Evolutionary conservation across 2,329 filamentous ascomycete genomes (phyloP).

Genomic region (Botrytis cinerea): DNA sequence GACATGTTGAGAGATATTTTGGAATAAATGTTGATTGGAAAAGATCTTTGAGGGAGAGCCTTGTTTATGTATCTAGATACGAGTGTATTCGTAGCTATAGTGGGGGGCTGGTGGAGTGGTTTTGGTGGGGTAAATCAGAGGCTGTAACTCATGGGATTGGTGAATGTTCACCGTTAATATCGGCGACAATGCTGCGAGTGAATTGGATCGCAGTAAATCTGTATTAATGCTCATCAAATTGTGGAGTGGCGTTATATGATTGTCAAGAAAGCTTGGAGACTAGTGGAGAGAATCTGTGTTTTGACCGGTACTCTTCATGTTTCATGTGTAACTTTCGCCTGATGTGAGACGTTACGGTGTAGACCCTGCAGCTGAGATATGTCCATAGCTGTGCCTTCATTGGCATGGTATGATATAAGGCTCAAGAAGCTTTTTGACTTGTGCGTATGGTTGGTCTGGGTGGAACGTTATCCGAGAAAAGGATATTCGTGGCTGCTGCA

Average conservation of each 20-base stretch:
- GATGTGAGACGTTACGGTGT: constrained; percentile 14
- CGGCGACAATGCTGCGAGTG: not conserved
- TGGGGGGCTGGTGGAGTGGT: constrained; percentile 9
- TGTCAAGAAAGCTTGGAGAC: not conserved
- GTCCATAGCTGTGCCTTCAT: not conserved
- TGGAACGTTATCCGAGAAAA: not conserved
- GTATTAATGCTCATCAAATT: not conserved
- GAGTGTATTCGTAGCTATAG: constrained; percentile 8
- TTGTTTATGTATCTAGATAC: constrained; percentile 14
- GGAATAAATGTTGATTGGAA: not conserved
- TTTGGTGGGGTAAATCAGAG: constrained; percentile 6
- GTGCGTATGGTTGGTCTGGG: not conserved
- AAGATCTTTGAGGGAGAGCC: not conserved
- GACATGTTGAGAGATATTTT: constrained; percentile 28
- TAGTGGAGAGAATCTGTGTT: not conserved
- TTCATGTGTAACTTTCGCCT: constrained; percentile 4
- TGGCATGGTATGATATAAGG: constrained; percentile 3
- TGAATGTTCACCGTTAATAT: constrained; percentile 17
- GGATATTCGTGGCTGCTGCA: constrained; percentile 5
- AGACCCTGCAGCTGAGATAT: constrained; percentile 14
- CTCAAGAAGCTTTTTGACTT: constrained; percentile 1
- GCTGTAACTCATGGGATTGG: not conserved
- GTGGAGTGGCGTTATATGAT: not conserved
- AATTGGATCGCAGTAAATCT: not conserved
- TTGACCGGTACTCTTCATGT: not conserved